Percentiles rank a stretch among this genome's conserved stretches.
Conservation (phyloP, 257 asterid species). For the Ilex asprella region DNA sequence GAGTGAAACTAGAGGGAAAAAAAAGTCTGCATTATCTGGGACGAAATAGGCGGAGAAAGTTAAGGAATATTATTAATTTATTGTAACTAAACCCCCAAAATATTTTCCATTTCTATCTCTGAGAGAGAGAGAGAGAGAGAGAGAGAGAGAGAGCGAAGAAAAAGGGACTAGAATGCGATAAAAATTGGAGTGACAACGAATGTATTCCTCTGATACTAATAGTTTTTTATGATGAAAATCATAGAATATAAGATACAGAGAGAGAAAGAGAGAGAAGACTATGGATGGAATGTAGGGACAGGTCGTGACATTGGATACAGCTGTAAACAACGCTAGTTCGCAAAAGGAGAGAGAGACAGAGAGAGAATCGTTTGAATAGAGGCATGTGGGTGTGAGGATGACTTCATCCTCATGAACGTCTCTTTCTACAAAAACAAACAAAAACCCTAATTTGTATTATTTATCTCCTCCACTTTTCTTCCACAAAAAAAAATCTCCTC, state of each 20-base stretch:
- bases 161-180: no score
- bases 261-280: neutral
- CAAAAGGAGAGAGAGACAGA: neutral
- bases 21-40: conserved; percentile 20
- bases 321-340: conserved; percentile 46
- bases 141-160: no score
- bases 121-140: no score
- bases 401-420: conserved; percentile 21
- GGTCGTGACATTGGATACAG: conserved; percentile 45
- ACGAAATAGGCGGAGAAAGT: conserved; percentile 45
- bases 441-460: no score
- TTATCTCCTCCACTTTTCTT: no score
- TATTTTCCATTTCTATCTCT: neutral
- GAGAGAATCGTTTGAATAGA: conserved; percentile 26
- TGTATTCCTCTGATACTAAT: no score
- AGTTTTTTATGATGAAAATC: no score
- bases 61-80: conserved; percentile 22
- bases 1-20: neutral
- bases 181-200: no score
- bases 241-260: no score
- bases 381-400: conserved; percentile 20
- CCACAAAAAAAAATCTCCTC: no score
- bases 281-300: conserved; percentile 8
- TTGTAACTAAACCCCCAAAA: neutral
- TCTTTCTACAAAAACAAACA: no score